Evolutionary conservation across 75 land plant genomes (phyloP).

Genomic region (Selaginella moellendorffii): DNA sequence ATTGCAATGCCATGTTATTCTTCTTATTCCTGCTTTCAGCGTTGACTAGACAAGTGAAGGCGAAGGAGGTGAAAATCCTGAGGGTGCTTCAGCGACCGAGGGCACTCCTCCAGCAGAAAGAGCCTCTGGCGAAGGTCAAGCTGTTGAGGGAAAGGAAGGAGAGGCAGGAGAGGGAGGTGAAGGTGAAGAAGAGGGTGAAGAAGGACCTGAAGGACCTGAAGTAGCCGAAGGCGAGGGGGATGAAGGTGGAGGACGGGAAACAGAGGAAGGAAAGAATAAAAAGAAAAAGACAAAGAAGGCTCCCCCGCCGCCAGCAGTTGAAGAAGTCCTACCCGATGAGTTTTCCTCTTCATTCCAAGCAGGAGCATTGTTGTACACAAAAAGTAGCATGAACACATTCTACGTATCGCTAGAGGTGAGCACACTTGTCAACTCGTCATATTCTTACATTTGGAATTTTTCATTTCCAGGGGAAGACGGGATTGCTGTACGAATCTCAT

Average conservation of each 20-base stretch:
- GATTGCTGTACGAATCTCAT: constrained; percentile 23
- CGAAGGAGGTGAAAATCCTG: not conserved
- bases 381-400: constrained; percentile 22
- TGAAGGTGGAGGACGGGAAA: not conserved
- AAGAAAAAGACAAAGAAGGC: not conserved
- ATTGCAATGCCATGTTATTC: not conserved
- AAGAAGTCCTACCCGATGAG: constrained; percentile 10
- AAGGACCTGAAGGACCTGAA: not conserved
- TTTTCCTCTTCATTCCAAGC: constrained; percentile 16
- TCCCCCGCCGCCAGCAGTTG: constrained; percentile 11
- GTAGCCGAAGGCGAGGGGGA: not conserved
- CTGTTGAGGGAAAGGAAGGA: too few species aligned
- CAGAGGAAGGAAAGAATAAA: not conserved
- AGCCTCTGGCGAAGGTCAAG: not conserved
- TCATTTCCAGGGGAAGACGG: constrained; percentile 21
- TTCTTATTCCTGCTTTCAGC: not conserved
- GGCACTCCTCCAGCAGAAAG: not conserved
- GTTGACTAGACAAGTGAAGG: not conserved
- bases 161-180: not conserved
- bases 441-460: not conserved
- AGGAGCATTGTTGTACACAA: constrained; percentile 22
- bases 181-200: not conserved
- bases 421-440: not conserved
- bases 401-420: constrained; percentile 25
- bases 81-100: not conserved